These are phyloP conservation scores for Fusarium sp. DNA, from an alignment of 2,329 filamentous ascomycete species.

Conservation along the genomic window DNA sequence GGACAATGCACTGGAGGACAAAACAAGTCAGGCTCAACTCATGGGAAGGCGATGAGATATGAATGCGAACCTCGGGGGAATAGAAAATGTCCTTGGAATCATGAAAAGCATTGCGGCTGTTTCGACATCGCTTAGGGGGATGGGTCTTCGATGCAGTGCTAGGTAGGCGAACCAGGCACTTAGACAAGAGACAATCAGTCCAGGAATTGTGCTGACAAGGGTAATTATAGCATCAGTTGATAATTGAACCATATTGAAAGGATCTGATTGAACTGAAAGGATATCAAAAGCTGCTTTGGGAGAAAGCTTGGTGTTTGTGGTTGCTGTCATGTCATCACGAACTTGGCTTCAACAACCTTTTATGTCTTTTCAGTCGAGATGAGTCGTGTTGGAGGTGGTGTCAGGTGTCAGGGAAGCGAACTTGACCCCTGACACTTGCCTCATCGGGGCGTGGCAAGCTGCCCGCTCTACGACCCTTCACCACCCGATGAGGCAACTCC, in stretches of 20 bases:
- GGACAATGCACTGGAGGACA: background rate
- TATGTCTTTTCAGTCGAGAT: background rate
- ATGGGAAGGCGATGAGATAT: rapidly evolving
- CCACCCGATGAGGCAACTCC: background rate
- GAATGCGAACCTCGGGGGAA: background rate
- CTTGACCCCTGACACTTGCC: background rate
- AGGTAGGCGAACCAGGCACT: constrained; percentile 6
- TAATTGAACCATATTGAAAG: background rate
- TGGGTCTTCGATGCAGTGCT: background rate
- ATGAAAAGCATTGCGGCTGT: background rate
- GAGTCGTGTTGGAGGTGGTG: no score
- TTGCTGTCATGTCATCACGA: background rate
- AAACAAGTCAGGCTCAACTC: background rate
- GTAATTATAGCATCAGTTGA: background rate
- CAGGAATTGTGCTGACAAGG: background rate
- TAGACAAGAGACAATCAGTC: background rate
- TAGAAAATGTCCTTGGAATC: rapidly evolving
- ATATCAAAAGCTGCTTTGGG: background rate
- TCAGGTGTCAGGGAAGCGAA: no score
- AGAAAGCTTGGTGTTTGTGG: background rate
- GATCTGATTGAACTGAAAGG: background rate
- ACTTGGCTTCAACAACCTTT: background rate
- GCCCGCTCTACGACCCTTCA: no score
- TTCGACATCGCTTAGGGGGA: rapidly evolving
- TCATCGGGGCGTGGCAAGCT: no score